phyloP scores from a whole-genome alignment of 2,329 filamentous ascomycete genomes.

The Trichoderma sp. region DNA sequence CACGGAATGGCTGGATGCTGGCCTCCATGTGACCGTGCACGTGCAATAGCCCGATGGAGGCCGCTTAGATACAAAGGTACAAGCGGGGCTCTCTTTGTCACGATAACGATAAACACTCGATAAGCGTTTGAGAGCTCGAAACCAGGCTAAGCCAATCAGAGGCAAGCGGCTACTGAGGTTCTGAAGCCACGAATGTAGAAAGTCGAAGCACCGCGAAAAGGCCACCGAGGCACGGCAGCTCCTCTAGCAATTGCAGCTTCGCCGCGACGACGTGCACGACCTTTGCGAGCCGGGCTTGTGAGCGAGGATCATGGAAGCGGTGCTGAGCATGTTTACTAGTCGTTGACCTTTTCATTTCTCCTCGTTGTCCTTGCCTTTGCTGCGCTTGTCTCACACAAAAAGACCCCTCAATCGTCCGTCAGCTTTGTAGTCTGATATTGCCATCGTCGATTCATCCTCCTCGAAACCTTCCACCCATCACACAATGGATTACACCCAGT shows the following conservation, averaged over 20 bases:
- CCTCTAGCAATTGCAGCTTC: slow-evolving; percentile 3
- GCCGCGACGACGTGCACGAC: neutral
- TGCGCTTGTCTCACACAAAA: neutral
- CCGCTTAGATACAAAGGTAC: neutral
- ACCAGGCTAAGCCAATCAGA: slow-evolving; percentile 16
- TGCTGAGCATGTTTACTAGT: slow-evolving; percentile 18
- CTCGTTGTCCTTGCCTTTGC: neutral
- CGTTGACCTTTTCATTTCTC: slow-evolving; percentile 4
- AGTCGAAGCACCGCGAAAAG: slow-evolving; percentile 22
- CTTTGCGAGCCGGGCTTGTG: slow-evolving; percentile 12
- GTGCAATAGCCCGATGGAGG: slow-evolving; percentile 10
- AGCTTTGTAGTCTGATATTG: slow-evolving; percentile 20
- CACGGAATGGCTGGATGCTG: slow-evolving; percentile 18
- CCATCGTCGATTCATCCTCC: neutral
- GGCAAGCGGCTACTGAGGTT: slow-evolving; percentile 13
- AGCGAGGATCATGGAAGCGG: slow-evolving; percentile 23
- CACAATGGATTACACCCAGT: slow-evolving; percentile 59
- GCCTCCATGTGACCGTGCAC: slow-evolving; percentile 15
- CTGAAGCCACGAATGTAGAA: slow-evolving; percentile 19
- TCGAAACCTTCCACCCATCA: slow-evolving; percentile 14
- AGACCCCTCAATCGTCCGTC: slow-evolving; percentile 14
- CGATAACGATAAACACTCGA: neutral
- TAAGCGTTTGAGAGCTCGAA: neutral
- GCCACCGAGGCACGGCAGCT: slow-evolving; percentile 23
- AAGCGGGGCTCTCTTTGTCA: slow-evolving; percentile 9